Percentiles rank a stretch among this genome's conserved stretches.
These are phyloP conservation scores for Erucastrum elatum DNA, from an alignment of 345 rosid species.

Conservation along the genomic window DNA sequence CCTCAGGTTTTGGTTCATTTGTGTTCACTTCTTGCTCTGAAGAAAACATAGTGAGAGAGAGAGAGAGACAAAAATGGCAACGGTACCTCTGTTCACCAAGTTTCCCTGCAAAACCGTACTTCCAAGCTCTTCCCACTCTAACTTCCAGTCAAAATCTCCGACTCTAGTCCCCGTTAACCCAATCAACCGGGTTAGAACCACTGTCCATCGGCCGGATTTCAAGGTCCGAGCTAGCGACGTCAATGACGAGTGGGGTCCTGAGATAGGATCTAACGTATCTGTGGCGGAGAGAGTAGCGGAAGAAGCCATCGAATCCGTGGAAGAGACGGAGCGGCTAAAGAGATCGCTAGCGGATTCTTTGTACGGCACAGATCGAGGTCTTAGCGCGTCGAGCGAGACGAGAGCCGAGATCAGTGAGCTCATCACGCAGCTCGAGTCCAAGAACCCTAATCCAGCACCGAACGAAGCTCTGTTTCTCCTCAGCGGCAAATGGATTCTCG, in stretches of 20 bases:
- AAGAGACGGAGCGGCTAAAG: constrained; percentile 64
- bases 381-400: constrained; percentile 74
- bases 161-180: constrained; percentile 11
- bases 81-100: constrained; percentile 47
- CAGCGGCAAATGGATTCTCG: constrained; percentile 93
- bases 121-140: constrained; percentile 13
- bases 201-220: constrained; percentile 37
- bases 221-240: constrained; percentile 32
- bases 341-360: constrained; percentile 57
- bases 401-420: constrained; percentile 89
- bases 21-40: background rate
- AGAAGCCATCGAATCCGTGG: constrained; percentile 43
- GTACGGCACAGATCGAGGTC: constrained; percentile 78
- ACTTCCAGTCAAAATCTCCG: constrained; percentile 28
- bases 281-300: constrained; percentile 45
- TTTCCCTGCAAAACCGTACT: constrained; percentile 47
- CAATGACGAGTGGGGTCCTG: constrained; percentile 45
- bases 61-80: constrained; percentile 45
- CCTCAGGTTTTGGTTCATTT: background rate
- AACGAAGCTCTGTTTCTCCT: constrained; percentile 77
- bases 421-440: constrained; percentile 79
- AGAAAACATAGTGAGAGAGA: background rate
- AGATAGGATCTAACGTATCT: constrained; percentile 30
- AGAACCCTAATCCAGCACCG: constrained; percentile 83
- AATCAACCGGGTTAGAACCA: constrained; percentile 11